Conservation (phyloP, 345 rosid species). For the Moringa oleifera region DNA sequence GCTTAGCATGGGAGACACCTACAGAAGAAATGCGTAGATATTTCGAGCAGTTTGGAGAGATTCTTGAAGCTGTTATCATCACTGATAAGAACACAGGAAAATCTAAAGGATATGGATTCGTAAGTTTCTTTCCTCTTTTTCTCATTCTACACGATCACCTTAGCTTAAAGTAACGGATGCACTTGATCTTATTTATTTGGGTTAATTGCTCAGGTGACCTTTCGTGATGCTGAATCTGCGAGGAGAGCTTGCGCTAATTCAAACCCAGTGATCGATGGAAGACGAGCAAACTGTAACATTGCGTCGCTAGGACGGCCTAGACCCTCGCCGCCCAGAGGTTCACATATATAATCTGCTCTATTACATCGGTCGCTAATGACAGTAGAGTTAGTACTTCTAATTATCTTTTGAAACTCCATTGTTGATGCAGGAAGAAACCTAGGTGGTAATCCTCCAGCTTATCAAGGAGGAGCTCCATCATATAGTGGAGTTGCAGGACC, state of each 20-base stretch:
- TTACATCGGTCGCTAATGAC: too few species aligned
- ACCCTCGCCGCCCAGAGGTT: constrained; percentile 82
- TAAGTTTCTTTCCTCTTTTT: constrained; percentile 27
- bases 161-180: too few species aligned
- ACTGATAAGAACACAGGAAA: constrained; percentile 74
- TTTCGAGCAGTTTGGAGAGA: constrained; percentile 88
- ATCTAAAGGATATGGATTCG: constrained; percentile 96
- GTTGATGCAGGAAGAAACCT: constrained; percentile 54
- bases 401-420: too few species aligned
- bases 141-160: not conserved
- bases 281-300: constrained; percentile 90
- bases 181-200: not conserved
- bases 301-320: constrained; percentile 87
- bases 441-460: constrained; percentile 37
- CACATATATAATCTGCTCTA: not conserved
- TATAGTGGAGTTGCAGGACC: constrained; percentile 47
- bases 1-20: constrained; percentile 95
- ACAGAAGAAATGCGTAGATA: constrained; percentile 76
- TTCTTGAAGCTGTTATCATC: constrained; percentile 94
- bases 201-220: constrained; percentile 56
- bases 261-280: constrained; percentile 81
- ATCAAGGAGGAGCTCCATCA: constrained; percentile 44
- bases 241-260: constrained; percentile 73
- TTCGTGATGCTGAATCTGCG: constrained; percentile 86
- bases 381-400: too few species aligned